Percentiles rank a stretch among this genome's conserved stretches.
These are phyloP conservation scores for Hanseniaspora uvarum DNA, from an alignment of 1,139 yeast species.

Conservation along the genomic window DNA sequence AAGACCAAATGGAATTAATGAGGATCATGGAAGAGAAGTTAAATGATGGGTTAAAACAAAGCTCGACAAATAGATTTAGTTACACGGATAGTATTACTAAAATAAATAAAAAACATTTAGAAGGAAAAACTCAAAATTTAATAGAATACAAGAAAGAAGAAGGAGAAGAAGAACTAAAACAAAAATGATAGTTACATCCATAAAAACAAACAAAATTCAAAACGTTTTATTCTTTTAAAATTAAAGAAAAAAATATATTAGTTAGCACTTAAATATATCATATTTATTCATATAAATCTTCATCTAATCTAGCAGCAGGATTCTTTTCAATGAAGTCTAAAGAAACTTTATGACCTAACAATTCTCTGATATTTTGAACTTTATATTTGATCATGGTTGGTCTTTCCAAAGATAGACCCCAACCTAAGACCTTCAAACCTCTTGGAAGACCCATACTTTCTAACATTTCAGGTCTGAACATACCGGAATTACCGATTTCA, in stretches of 20 bases:
- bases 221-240: background rate
- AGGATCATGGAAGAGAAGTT: background rate
- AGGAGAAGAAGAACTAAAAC: background rate
- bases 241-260: background rate
- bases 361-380: slow-evolving; percentile 87
- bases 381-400: slow-evolving; percentile 99
- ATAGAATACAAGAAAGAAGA: background rate
- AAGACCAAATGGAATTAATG: background rate
- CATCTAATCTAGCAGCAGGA: slow-evolving; percentile 95
- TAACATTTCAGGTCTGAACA: slow-evolving; percentile 99
- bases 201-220: background rate
- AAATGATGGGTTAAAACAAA: background rate
- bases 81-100: background rate
- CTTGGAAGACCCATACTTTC: slow-evolving; percentile 96
- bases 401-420: slow-evolving; percentile 95
- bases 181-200: too few relatives aligned
- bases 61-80: background rate
- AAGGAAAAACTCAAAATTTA: background rate
- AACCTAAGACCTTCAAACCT: slow-evolving; percentile 87
- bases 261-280: background rate
- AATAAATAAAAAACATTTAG: background rate
- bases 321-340: slow-evolving; percentile 88
- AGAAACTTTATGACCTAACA: slow-evolving; percentile 87
- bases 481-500: slow-evolving; percentile 97
- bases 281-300: slow-evolving; percentile 38